These are phyloP conservation scores for Podospora pseudocomata DNA, from an alignment of 495 filamentous ascomycete genomes.

Conservation along the genomic window DNA sequence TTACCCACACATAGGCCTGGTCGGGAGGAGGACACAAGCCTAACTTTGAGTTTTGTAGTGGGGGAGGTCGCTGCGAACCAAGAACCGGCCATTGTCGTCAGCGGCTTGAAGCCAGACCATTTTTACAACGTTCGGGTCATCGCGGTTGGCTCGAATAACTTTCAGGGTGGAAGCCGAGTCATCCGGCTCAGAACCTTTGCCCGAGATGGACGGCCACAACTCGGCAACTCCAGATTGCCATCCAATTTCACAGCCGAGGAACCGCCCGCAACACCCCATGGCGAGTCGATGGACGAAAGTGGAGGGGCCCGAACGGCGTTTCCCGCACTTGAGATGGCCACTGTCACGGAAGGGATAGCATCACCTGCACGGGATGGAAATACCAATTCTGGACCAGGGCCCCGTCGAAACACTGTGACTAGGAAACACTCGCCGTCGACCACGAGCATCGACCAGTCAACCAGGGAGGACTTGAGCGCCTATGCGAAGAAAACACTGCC, in stretches of 20 bases:
- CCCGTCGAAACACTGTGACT: constrained; percentile 63
- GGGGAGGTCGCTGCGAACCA: constrained; percentile 75
- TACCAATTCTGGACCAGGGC: constrained; percentile 48
- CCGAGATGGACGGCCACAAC: constrained; percentile 52
- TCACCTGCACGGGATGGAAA: constrained; percentile 62
- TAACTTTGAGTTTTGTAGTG: constrained; percentile 49
- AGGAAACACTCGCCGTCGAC: constrained; percentile 74
- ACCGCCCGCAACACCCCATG: constrained; percentile 37
- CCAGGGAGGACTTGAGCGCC: constrained; percentile 41
- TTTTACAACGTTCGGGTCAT: constrained; percentile 92
- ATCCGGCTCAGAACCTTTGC: constrained; percentile 71
- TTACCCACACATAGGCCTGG: background rate
- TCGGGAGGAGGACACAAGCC: constrained; percentile 5
- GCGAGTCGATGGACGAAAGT: constrained; percentile 38
- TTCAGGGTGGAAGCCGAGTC: constrained; percentile 80
- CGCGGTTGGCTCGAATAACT: constrained; percentile 82
- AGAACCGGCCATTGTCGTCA: constrained; percentile 87
- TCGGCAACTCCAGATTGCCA: constrained; percentile 50
- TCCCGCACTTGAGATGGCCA: constrained; percentile 53
- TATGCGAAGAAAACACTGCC: constrained; percentile 45
- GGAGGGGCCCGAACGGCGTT: constrained; percentile 37
- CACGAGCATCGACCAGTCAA: constrained; percentile 54
- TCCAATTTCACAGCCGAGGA: constrained; percentile 52
- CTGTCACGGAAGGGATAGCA: constrained; percentile 48
- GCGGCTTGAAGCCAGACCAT: constrained; percentile 74